Evolutionary conservation across 1,284 basidiomycete species (phyloP).

Genomic region (Trametes versicolor): DNA sequence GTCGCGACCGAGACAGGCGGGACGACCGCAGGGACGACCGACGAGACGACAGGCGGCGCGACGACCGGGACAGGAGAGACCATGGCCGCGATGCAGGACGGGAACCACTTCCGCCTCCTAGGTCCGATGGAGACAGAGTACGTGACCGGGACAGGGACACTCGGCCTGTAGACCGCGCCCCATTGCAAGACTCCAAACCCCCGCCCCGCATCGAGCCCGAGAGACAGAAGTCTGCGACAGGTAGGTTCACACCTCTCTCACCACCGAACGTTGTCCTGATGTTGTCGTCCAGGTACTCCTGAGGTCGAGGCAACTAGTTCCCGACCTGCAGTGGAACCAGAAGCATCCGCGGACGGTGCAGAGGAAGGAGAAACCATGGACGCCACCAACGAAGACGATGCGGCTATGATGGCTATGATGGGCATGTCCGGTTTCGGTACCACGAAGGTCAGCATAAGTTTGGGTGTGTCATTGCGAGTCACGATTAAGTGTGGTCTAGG

Average conservation of each 20-base stretch:
- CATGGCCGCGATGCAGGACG: constrained; percentile 35
- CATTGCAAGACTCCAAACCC: constrained; percentile 26
- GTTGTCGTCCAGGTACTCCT: constrained; percentile 12
- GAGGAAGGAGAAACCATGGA: constrained; percentile 76
- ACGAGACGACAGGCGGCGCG: constrained; percentile 46
- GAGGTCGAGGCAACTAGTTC: constrained; percentile 30
- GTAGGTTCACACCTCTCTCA: constrained; percentile 24
- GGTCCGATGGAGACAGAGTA: constrained; percentile 31
- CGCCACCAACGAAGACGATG: constrained; percentile 74
- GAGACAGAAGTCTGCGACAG: constrained; percentile 27
- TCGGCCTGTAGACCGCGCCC: constrained; percentile 27
- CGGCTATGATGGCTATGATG: constrained; percentile 91
- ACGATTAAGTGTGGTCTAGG: constrained; percentile 53
- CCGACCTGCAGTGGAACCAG: constrained; percentile 37
- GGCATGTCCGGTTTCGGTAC: constrained; percentile 89
- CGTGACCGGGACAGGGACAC: constrained; percentile 36
- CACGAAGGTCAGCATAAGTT: constrained; percentile 77
- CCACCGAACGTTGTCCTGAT: neutral
- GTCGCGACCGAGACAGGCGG: constrained; percentile 33
- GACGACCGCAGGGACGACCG: constrained; percentile 38
- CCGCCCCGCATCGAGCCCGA: constrained; percentile 25
- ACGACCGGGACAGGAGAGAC: constrained; percentile 42
- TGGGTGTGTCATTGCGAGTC: neutral
- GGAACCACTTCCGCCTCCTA: constrained; percentile 31
- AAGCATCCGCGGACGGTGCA: constrained; percentile 51